Evolutionary conservation across 1,284 basidiomycete species (phyloP), one percentile per base, ranked within the genome.

Genomic region (Heterobasidion irregulare): DNA sequence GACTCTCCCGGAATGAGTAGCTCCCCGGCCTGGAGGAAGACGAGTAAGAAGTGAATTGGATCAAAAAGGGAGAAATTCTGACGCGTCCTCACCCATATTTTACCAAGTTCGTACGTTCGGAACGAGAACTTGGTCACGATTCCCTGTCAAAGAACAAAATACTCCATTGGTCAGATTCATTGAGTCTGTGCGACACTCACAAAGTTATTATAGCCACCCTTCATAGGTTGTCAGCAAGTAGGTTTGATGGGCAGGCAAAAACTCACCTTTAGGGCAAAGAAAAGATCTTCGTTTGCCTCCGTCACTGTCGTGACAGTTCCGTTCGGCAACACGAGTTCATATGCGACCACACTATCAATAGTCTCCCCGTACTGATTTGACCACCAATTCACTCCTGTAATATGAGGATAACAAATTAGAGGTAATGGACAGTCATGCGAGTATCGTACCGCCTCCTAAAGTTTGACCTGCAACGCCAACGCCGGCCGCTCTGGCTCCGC

Each of bases 401-500:
- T 7, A 34, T 19, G 18, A 13, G n/a, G 13, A 56, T 1, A 4
- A n/a, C 6, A 35, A n/a, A 0, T 2, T 4, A 9, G 33, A 6
- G 26, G 13, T 7, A 16, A 18, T 13, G 41, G 36, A 18, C n/a
- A 12, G n/a, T n/a, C 16, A 13, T 16, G 4, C 34, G 19, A 9
- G 13, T 2, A 2, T 64, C 12, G 35, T 45, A 59, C 58, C 58
- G 10, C 58, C 66, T 9, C 65, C 66, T 4, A 66, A 61, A 8
- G 50, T 58, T 13, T 60, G 59, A 0, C 66, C 66, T 8, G 61
- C 66, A n/a, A 67, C 64, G 7, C 66, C 66, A 15, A 67, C 61
- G 15, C 68, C 67, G 8, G 47, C 16, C 12, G 61, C 55, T 16
- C 65, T 55, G 15, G 65, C 68, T 8, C 68, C 68, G 7, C 66